phyloP scores from a whole-genome alignment of 306 rosid species.

The Sindora glabra region DNA sequence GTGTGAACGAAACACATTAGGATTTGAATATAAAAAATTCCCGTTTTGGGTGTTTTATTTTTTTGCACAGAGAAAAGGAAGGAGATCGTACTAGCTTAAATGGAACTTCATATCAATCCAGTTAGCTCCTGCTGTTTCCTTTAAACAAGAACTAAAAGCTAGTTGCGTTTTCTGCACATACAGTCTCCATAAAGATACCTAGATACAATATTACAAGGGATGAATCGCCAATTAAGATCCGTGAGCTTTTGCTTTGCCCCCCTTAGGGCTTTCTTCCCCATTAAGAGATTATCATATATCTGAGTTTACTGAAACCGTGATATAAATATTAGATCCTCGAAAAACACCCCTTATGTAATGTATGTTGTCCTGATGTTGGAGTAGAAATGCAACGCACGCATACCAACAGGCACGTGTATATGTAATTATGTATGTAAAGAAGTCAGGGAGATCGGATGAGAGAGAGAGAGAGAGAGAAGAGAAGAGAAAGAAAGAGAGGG shows the following conservation, averaged over 20 bases:
- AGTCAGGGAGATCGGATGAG: conserved; percentile 3
- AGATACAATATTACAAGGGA: no score
- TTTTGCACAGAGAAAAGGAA: not conserved
- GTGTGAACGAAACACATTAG: not conserved
- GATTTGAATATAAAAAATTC: conserved; percentile 6
- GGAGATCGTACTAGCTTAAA: no score
- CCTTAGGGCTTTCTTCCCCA: conserved; percentile 9
- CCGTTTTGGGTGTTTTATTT: not conserved
- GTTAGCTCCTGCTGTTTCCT: no score
- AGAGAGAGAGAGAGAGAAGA: not conserved
- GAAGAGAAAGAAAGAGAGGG: not conserved
- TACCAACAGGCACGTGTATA: conserved; percentile 13
- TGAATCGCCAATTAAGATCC: not conserved
- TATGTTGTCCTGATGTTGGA: no score
- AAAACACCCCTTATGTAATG: no score
- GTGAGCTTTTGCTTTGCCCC: not conserved
- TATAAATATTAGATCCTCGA: not conserved
- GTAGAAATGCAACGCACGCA: conserved; percentile 21
- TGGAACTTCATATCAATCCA: no score
- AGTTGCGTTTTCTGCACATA: no score
- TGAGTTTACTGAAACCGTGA: conserved; percentile 12
- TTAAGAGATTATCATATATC: no score
- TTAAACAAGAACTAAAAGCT: no score
- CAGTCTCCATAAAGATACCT: no score
- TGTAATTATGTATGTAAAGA: conserved; percentile 21